Percentiles rank a stretch among this genome's conserved stretches.
Evolutionary conservation across 352 stramenopile species (phyloP).

Genomic region (Phytophthora pistaciae): DNA sequence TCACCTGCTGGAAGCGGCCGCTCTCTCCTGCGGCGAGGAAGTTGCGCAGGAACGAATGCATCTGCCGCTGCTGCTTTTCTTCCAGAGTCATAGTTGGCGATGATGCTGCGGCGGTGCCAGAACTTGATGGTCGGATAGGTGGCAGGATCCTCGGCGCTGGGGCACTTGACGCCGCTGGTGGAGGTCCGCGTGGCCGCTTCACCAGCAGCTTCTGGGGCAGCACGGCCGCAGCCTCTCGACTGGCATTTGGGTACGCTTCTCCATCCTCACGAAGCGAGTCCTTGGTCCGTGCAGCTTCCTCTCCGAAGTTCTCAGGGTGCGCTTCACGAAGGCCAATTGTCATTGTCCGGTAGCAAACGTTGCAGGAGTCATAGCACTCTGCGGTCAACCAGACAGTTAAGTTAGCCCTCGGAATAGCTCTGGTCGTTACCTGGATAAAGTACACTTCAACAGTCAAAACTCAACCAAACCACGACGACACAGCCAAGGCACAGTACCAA

Average conservation of each 20-base stretch:
- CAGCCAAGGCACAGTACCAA: conserved; percentile 10
- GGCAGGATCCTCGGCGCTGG: conserved; percentile 17
- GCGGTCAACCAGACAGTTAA: not conserved
- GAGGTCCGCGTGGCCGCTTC: conserved; percentile 40
- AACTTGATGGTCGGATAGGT: conserved; percentile 31
- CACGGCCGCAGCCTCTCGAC: not conserved
- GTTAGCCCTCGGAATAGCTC: conserved; percentile 24
- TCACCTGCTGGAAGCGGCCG: conserved; percentile 72
- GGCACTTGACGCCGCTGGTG: conserved; percentile 7
- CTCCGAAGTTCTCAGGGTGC: conserved; percentile 20
- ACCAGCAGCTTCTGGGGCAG: conserved; percentile 38
- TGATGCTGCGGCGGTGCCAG: not conserved
- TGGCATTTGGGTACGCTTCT: conserved; percentile 12
- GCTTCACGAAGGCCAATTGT: conserved; percentile 27
- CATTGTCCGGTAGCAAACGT: conserved; percentile 17
- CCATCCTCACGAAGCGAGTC: conserved; percentile 18
- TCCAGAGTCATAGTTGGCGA: conserved; percentile 49
- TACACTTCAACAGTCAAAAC: not conserved
- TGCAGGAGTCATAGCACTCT: not conserved
- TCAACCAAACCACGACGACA: conserved; percentile 3
- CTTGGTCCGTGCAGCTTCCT: conserved; percentile 18
- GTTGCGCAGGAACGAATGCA: conserved; percentile 93
- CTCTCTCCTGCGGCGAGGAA: conserved; percentile 84
- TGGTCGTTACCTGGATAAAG: conserved; percentile 15
- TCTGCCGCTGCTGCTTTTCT: conserved; percentile 76